phyloP scores from a whole-genome alignment of 345 rosid genomes.

The Melaleuca quinquenervia region DNA sequence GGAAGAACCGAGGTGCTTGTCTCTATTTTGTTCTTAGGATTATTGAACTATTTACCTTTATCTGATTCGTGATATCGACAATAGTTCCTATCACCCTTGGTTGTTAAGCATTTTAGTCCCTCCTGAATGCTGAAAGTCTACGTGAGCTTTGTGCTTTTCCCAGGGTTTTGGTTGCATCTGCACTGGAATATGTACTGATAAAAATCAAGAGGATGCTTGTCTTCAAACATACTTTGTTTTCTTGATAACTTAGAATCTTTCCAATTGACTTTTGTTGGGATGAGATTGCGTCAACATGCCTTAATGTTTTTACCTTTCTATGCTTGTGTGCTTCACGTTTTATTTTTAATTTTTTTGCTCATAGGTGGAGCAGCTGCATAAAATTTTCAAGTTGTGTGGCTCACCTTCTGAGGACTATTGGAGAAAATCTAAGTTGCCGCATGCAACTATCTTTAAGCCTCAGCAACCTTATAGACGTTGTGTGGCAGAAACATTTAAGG shows the following conservation, averaged over 20 bases:
- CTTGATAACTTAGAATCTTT: background rate
- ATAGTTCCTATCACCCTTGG: background rate
- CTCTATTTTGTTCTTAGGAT: background rate
- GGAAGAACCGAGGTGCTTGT: slow-evolving; percentile 92
- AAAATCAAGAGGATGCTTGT: background rate
- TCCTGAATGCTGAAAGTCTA: background rate
- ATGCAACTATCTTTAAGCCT: slow-evolving; percentile 96
- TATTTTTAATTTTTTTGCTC: slow-evolving; percentile 7
- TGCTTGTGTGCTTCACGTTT: background rate
- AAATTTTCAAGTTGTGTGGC: slow-evolving; percentile 96
- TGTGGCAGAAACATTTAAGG: slow-evolving; percentile 91
- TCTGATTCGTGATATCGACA: background rate
- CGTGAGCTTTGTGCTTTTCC: background rate
- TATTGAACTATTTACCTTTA: background rate
- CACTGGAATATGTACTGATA: background rate
- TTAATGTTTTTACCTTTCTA: background rate
- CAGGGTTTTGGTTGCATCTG: background rate
- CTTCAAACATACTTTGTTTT: background rate
- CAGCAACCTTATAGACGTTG: slow-evolving; percentile 88
- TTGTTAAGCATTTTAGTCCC: background rate
- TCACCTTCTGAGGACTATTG: slow-evolving; percentile 94
- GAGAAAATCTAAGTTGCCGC: slow-evolving; percentile 93
- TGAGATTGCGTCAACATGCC: background rate
- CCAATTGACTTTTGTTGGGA: background rate
- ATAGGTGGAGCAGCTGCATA: slow-evolving; percentile 97